Evolutionary conservation across 2,329 filamentous ascomycete genomes (phyloP).

Genomic region (Clarireedia sp.): DNA sequence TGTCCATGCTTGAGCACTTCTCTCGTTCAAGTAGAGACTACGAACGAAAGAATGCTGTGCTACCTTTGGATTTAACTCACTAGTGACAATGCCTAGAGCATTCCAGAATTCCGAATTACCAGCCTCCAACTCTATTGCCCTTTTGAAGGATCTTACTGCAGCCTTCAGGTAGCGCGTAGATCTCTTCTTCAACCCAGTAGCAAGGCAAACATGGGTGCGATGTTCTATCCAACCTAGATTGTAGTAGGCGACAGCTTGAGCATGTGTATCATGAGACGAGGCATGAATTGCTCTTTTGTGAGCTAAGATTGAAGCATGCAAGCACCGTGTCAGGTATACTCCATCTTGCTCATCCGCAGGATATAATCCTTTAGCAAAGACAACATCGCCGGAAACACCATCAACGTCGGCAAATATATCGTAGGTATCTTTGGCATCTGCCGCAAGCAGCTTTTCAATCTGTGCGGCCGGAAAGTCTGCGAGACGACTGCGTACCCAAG

Average conservation of each 20-base stretch:
- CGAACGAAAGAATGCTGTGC: conserved; percentile 90
- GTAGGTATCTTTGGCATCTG: conserved; percentile 46
- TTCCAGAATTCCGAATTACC: conserved; percentile 98
- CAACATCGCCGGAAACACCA: conserved; percentile 41
- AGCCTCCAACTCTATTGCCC: conserved; percentile 89
- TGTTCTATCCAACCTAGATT: conserved; percentile 94
- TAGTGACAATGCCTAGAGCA: conserved; percentile 83
- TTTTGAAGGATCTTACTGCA: conserved; percentile 84
- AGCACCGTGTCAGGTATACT: conserved; percentile 45
- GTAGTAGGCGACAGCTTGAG: conserved; percentile 93
- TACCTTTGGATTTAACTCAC: conserved; percentile 74
- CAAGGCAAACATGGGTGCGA: conserved; percentile 64
- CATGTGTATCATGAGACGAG: conserved; percentile 67
- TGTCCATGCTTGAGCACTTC: conserved; percentile 78
- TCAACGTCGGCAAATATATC: conserved; percentile 63
- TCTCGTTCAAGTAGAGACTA: conserved; percentile 86
- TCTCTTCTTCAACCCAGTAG: conserved; percentile 43
- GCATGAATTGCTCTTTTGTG: conserved; percentile 79
- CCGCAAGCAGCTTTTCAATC: conserved; percentile 51
- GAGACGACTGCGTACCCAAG: conserved; percentile 63
- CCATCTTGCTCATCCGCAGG: conserved; percentile 27
- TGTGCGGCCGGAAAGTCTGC: conserved; percentile 52
- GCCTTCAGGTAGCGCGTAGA: conserved; percentile 66
- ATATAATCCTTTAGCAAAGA: conserved; percentile 29
- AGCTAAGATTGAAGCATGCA: conserved; percentile 70